Conservation (phyloP, 331 rosid species). For the Prunus yedoensis region DNA sequence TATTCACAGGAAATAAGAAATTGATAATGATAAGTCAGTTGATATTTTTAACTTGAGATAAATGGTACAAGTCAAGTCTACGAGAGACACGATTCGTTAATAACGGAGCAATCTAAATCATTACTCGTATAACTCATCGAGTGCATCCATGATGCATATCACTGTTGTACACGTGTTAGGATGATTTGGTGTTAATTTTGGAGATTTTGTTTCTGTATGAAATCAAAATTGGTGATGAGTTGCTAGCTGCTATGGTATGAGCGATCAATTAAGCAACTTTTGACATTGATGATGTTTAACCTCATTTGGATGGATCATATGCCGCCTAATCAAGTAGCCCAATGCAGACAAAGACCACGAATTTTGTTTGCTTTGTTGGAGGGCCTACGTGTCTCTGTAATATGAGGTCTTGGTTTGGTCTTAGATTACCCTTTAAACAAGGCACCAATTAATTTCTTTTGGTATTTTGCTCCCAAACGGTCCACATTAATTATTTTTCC, state of each 20-base stretch:
- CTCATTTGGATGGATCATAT: constrained; percentile 19
- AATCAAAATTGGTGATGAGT: background rate
- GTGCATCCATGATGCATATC: background rate
- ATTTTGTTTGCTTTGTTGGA: constrained; percentile 23
- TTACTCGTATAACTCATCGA: background rate
- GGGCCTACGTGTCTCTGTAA: constrained; percentile 15
- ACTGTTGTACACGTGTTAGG: constrained; percentile 58
- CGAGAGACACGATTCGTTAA: constrained; percentile 9
- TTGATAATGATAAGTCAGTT: no score
- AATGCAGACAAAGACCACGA: constrained; percentile 12
- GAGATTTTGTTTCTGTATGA: background rate
- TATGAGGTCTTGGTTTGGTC: constrained; percentile 36
- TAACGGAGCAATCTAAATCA: constrained; percentile 15
- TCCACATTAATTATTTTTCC: background rate
- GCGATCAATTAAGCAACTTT: constrained; percentile 18
- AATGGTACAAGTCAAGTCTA: no score
- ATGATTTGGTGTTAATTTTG: constrained; percentile 4
- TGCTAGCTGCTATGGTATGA: background rate
- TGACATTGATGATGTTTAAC: constrained; percentile 42
- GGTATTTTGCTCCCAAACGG: constrained; percentile 25
- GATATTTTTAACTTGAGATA: no score
- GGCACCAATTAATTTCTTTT: constrained; percentile 38
- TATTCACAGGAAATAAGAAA: no score
- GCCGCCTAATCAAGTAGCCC: constrained; percentile 34
- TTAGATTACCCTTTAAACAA: constrained; percentile 36